A percentile compares a stretch with the other conserved stretches of the same genome.
phyloP scores from a whole-genome alignment of 352 stramenopile species.

The Globisporangium echinulatum region DNA sequence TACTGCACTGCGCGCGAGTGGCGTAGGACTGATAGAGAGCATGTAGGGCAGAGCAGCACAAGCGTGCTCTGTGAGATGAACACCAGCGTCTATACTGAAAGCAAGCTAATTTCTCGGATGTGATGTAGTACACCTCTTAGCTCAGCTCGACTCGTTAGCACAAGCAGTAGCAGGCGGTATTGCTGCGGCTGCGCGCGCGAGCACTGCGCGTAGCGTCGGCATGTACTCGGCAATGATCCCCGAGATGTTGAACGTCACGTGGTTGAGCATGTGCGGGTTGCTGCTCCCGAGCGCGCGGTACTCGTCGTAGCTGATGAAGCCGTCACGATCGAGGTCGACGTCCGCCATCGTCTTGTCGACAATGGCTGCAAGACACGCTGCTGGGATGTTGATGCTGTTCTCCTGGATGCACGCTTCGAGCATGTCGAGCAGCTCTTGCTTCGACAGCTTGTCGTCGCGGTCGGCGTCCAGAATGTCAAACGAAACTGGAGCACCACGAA shows the following conservation, averaged over 20 bases:
- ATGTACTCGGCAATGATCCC: conserved; percentile 71
- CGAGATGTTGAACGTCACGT: conserved; percentile 79
- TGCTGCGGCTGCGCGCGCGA: conserved; percentile 8
- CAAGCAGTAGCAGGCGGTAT: too few relatives aligned
- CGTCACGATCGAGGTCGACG: conserved; percentile 56
- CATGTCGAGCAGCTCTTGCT: conserved; percentile 63
- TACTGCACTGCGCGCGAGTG: too few relatives aligned
- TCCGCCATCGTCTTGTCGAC: conserved; percentile 67
- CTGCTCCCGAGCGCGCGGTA: conserved; percentile 48
- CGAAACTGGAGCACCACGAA: conserved; percentile 34
- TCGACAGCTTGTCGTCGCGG: conserved; percentile 67
- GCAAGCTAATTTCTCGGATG: too few relatives aligned
- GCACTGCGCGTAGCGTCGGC: conserved; percentile 48
- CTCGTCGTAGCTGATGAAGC: conserved; percentile 74
- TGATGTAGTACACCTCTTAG: too few relatives aligned
- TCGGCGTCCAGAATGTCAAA: conserved; percentile 75
- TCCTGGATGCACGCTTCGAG: conserved; percentile 66
- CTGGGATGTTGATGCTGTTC: conserved; percentile 70
- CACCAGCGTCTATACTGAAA: too few relatives aligned
- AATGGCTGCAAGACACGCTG: conserved; percentile 53
- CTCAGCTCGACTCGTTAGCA: too few relatives aligned
- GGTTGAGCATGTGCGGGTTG: conserved; percentile 74
- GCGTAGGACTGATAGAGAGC: too few relatives aligned
- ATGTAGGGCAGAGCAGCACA: too few relatives aligned
- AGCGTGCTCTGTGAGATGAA: too few relatives aligned